Percentiles rank a stretch among this genome's conserved stretches.
Conservation (phyloP, 768 basidiomycete species). For the Naganishia vishniacii region DNA sequence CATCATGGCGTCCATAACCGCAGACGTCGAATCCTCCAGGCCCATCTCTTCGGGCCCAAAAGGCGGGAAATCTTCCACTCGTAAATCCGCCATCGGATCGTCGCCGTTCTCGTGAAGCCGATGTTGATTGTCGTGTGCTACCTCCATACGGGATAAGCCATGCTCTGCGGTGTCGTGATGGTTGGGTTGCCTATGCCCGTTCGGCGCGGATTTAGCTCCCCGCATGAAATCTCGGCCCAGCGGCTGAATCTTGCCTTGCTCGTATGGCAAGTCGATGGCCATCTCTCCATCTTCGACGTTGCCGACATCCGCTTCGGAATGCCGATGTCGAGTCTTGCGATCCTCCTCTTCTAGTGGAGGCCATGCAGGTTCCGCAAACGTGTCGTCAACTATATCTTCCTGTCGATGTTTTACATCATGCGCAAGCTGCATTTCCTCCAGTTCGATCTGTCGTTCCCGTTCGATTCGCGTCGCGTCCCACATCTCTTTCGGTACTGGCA, state of each 20-base stretch:
- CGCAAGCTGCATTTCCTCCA: slow-evolving; percentile 17
- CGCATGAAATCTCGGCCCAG: not conserved
- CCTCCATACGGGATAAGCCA: not conserved
- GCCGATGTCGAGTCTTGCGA: not conserved
- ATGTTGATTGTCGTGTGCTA: not conserved
- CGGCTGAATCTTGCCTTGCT: not conserved
- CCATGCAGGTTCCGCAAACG: slow-evolving; percentile 11
- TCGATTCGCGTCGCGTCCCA: slow-evolving; percentile 56
- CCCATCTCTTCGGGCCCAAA: slow-evolving; percentile 18
- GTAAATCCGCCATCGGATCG: slow-evolving; percentile 18
- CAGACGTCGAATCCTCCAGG: slow-evolving; percentile 18
- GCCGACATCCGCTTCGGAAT: not conserved
- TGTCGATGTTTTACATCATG: not conserved
- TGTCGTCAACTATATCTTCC: slow-evolving; percentile 24
- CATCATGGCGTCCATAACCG: slow-evolving; percentile 20
- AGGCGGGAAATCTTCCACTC: slow-evolving; percentile 20
- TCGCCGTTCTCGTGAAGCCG: not conserved
- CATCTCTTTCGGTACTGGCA: slow-evolving; percentile 71
- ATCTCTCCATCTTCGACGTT: not conserved
- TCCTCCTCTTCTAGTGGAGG: slow-evolving; percentile 7
- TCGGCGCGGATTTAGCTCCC: not conserved
- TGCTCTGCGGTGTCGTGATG: not conserved
- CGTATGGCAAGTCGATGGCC: not conserved
- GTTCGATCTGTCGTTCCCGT: slow-evolving; percentile 22
- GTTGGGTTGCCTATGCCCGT: not conserved